A percentile compares a stretch with the other conserved stretches of the same genome.
These are phyloP conservation scores for Lablab purpureus DNA, from an alignment of 306 rosid genomes.

Conservation along the genomic window DNA sequence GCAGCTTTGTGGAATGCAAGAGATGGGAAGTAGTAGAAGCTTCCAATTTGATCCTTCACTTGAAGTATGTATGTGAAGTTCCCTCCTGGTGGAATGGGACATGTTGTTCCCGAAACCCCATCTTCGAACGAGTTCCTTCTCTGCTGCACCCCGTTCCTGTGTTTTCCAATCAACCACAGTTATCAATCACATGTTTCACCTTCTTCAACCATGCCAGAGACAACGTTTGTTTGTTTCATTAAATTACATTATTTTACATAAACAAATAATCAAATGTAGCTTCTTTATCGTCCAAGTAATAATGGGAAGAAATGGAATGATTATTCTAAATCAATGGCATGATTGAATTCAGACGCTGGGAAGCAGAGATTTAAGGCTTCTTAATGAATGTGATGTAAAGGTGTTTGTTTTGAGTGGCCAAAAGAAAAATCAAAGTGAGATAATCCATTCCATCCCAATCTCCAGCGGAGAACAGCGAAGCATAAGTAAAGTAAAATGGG, in stretches of 20 bases:
- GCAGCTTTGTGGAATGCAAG: slow-evolving; percentile 97
- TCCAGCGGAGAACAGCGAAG: slow-evolving; percentile 49
- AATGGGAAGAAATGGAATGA: too few relatives aligned
- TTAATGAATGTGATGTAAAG: background rate
- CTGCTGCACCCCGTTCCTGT: slow-evolving; percentile 89
- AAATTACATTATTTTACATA: too few relatives aligned
- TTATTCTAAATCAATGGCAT: too few relatives aligned
- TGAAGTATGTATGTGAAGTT: slow-evolving; percentile 96
- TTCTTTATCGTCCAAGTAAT: too few relatives aligned
- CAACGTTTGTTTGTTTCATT: too few relatives aligned
- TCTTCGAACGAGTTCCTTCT: slow-evolving; percentile 93
- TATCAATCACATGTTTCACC: too few relatives aligned
- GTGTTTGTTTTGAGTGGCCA: background rate
- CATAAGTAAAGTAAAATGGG: slow-evolving; percentile 37
- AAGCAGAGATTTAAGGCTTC: background rate
- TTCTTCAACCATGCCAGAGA: too few relatives aligned
- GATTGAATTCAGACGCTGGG: too few relatives aligned
- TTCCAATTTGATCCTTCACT: slow-evolving; percentile 98
- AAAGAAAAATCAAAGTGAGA: background rate
- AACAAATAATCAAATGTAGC: too few relatives aligned
- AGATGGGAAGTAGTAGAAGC: slow-evolving; percentile 94
- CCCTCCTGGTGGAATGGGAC: slow-evolving; percentile 92
- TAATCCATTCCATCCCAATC: background rate
- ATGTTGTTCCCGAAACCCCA: slow-evolving; percentile 89
- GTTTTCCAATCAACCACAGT: background rate